A percentile compares a stretch with the other conserved stretches of the same genome.
Conservation (phyloP, 1,284 basidiomycete species). For the Boletellus deceptivus region DNA sequence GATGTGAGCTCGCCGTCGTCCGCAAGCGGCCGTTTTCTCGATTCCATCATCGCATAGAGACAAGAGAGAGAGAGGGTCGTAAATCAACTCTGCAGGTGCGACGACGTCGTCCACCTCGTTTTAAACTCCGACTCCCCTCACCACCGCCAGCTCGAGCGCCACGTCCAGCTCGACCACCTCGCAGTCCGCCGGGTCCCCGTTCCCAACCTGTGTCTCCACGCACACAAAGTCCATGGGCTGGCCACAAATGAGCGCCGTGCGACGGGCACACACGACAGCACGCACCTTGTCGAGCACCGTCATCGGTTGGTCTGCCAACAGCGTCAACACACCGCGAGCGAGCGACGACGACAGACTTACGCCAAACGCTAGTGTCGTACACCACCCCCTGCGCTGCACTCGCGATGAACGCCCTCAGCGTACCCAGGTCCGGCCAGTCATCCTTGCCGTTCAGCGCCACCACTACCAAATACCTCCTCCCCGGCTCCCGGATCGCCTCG, state of each 20-base stretch:
- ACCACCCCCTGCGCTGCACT: slow-evolving; percentile 79
- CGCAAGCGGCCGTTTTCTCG: slow-evolving; percentile 59
- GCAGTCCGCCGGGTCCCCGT: slow-evolving; percentile 69
- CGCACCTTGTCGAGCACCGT: slow-evolving; percentile 71
- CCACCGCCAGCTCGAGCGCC: slow-evolving; percentile 34
- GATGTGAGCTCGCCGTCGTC: slow-evolving; percentile 50
- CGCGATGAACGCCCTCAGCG: slow-evolving; percentile 78
- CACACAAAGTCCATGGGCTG: slow-evolving; percentile 78
- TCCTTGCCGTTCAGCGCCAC: slow-evolving; percentile 76
- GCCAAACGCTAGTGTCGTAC: slow-evolving; percentile 84
- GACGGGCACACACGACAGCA: slow-evolving; percentile 1
- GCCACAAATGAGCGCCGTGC: slow-evolving; percentile 9
- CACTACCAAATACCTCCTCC: slow-evolving; percentile 72
- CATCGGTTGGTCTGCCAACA: slow-evolving; percentile 74
- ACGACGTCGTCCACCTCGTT: slow-evolving; percentile 4
- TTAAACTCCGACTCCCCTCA: slow-evolving; percentile 23
- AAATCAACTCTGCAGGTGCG: too few relatives aligned
- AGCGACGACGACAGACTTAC: slow-evolving; percentile 48
- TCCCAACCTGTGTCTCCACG: slow-evolving; percentile 82
- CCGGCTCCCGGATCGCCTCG: slow-evolving; percentile 50
- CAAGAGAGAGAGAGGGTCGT: slow-evolving; percentile 7
- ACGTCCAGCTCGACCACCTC: slow-evolving; percentile 65
- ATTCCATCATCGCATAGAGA: slow-evolving; percentile 46
- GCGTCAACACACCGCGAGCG: slow-evolving; percentile 2
- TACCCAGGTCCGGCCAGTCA: slow-evolving; percentile 73